Base-by-base conservation (phyloP, 306 rosid genomes). In the Betula pendula region DNA sequence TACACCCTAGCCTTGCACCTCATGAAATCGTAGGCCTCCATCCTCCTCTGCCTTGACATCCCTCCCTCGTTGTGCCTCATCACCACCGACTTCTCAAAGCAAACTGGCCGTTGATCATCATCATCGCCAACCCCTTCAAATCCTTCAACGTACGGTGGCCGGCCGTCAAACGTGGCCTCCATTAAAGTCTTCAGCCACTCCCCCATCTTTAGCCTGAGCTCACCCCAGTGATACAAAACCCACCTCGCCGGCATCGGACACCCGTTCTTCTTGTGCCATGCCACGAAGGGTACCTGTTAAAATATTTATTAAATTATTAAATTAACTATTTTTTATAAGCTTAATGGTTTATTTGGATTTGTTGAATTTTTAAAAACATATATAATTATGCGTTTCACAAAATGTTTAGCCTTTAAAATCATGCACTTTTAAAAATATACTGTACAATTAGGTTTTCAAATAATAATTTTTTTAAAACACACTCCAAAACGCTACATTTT, bases 21-120 rank as follows among this genome's bases (percentile, higher is more conserved):
- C 85, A 91, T 85, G 19, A 81, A 63, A 86, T 89, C 94, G 76
- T 71, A 91, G 12, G 72, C 86, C 80, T 86, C 94, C 88, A 81
- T 83, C 49, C 90, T 84, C 56, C 79, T 84, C 69, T 83, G 77
- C 80, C 90, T 86, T 7, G 83, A 86, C 89, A 91, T 91, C 68
- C 90, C 94, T 20, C 94, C 97, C 44, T 91, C 97, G 2, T 89
- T 85, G 70, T 91, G 94, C 77, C 94, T 85, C 91, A 82, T 88
- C 48, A 91, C 92, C 78, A 89, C 88, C 5, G 94, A 88, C 74
- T 86, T 74, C 79, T 87, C 90, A 55, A 89, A 89, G 50, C 92
- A 88, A 42, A 89, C 85, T n/a, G 94, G 84, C 51, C 68, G 55
- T n/a, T n/a, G n/a, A n/a, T n/a, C n/a, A 35, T 68, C 75, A 2